phyloP scores from a whole-genome alignment of 495 filamentous ascomycete species.

The Lentithecium fluviatile region DNA sequence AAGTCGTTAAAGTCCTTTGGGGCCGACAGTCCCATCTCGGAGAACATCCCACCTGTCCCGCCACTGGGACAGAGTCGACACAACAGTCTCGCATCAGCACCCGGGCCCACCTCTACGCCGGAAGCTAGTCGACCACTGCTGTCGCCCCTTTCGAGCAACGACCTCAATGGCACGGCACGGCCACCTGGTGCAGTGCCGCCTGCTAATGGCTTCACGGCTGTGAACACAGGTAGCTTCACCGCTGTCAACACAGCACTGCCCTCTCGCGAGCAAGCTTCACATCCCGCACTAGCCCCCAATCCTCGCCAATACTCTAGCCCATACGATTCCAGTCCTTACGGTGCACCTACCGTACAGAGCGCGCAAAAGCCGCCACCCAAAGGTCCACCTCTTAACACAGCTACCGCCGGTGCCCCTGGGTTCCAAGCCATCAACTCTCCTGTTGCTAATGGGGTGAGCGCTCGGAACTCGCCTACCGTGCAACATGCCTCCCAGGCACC shows the following conservation, averaged over 20 bases:
- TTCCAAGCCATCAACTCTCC: slow-evolving; percentile 9
- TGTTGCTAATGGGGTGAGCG: background rate
- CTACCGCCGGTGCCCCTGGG: background rate
- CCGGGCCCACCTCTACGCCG: background rate
- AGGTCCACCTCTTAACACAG: background rate
- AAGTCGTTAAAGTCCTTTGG: slow-evolving; percentile 13
- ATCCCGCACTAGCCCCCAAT: background rate
- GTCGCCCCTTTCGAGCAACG: slow-evolving; percentile 14
- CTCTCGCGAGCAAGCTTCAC: background rate
- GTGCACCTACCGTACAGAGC: background rate
- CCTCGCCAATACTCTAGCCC: slow-evolving; percentile 13
- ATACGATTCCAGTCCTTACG: slow-evolving; percentile 10
- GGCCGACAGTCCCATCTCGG: background rate
- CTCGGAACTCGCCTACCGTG: slow-evolving; percentile 1
- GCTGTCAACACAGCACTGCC: slow-evolving; percentile 1
- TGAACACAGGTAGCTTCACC: slow-evolving; percentile 1
- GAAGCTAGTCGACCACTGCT: slow-evolving; percentile 13
- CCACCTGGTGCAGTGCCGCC: background rate
- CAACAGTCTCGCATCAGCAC: background rate
- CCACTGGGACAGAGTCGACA: background rate
- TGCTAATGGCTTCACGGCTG: background rate
- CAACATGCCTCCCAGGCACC: background rate
- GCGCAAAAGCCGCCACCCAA: background rate
- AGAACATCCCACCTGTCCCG: slow-evolving; percentile 11
- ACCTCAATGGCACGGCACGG: slow-evolving; percentile 16